Conservation (phyloP, 2,329 filamentous ascomycete genomes). For the Colletotrichum abscissum region DNA sequence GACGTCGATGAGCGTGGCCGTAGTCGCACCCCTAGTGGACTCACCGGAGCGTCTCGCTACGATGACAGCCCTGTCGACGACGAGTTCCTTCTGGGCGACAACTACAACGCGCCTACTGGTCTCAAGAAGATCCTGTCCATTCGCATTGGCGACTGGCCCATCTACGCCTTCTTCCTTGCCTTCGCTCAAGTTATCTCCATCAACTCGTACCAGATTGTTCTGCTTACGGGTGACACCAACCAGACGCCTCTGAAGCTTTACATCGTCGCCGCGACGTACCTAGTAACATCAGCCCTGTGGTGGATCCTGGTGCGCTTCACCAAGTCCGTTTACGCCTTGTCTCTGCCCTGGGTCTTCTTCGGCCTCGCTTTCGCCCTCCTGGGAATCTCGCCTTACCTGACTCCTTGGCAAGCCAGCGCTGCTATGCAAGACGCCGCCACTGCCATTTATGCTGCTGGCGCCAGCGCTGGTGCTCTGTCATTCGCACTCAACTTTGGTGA, state of each 20-base stretch:
- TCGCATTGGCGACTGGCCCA: slow-evolving; percentile 71
- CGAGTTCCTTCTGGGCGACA: slow-evolving; percentile 65
- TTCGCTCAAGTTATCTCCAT: slow-evolving; percentile 73
- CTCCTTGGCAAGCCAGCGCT: slow-evolving; percentile 50
- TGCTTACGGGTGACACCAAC: slow-evolving; percentile 72
- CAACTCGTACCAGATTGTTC: slow-evolving; percentile 75
- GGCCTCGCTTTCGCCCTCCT: slow-evolving; percentile 71
- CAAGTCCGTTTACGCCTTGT: slow-evolving; percentile 67
- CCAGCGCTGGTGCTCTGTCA: slow-evolving; percentile 71
- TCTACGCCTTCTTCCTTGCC: slow-evolving; percentile 71
- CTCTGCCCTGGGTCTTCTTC: slow-evolving; percentile 72
- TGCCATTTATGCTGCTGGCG: slow-evolving; percentile 70
- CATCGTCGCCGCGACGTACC: slow-evolving; percentile 68
- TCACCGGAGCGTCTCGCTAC: slow-evolving; percentile 39
- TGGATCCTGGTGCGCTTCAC: slow-evolving; percentile 70
- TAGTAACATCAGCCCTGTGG: slow-evolving; percentile 69
- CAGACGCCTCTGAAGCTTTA: slow-evolving; percentile 70
- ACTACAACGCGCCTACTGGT: slow-evolving; percentile 67
- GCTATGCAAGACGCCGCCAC: slow-evolving; percentile 70
- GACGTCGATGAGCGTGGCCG: slow-evolving; percentile 36
- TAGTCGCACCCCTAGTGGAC: slow-evolving; percentile 43
- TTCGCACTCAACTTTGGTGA: slow-evolving; percentile 76
- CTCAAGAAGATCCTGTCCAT: slow-evolving; percentile 62
- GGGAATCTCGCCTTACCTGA: slow-evolving; percentile 69
- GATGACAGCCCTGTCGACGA: slow-evolving; percentile 40